Evolutionary conservation across 805 yeast species (phyloP), one percentile per base, ranked within the genome.

Genomic region (Metschnikowia santaceciliae): DNA sequence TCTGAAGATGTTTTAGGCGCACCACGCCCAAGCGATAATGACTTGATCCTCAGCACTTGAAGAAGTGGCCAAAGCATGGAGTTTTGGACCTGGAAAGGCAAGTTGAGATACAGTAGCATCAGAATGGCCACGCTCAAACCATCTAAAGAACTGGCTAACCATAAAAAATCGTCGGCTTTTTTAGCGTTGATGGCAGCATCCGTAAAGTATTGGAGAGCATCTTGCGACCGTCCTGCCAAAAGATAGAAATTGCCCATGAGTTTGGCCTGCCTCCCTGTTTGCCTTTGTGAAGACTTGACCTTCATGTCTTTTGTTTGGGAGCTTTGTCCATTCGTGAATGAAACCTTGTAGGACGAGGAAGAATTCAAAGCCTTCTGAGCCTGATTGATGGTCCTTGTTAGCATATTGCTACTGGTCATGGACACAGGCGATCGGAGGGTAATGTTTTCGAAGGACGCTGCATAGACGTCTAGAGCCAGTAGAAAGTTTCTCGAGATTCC

Each of bases 91-190:
- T 75, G 81, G 51, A 76, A 78, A 0, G 83, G 78, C 2, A 75
- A 69, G 26, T 78, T 82, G 14, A 85, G 64, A 58, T 74, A 82
- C 11, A 84, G 75, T 45, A 88, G 70, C 48, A 90, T 65, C 4
- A 86, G 65, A 38, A 86, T 65, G 52, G 88, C 80, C 0, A 88
- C 81, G 0, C 86, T 86, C 10, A 90, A 70, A 0, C 91, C 89
- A 58, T 90, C 97, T n/a, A 92, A 64, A 0, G 96, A 82, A 30
- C 92, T 84, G 0, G 86, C 98, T 13, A 89, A 74, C 98, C 98
- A 94, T 7, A 94, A 70, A 59, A 80, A 79, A 64, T 94, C 99
- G 46, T 82, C 82, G 2, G 84, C 74, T 11, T 79, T 74, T 53
- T 81, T 82, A 48, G 90, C 68, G 22, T 78, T 69, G 2, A 71